Evolutionary conservation across 352 stramenopile species (phyloP).

Genomic region (Blastocystis sp.): DNA sequence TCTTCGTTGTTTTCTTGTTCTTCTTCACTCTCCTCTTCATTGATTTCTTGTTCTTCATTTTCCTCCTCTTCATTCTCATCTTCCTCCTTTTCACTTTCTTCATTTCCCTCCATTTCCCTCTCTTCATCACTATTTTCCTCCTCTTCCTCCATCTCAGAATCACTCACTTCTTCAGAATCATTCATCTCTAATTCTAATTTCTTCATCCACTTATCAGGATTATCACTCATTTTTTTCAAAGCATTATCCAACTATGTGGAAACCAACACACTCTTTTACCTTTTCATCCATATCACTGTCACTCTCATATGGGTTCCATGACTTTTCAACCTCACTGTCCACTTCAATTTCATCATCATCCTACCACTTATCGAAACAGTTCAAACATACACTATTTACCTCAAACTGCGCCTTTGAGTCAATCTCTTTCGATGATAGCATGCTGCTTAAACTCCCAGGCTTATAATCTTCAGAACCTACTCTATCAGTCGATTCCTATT

Average conservation of each 20-base stretch:
- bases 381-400: neutral
- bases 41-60: neutral
- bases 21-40: neutral
- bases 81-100: slow-evolving; percentile 30
- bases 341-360: slow-evolving; percentile 55
- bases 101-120: slow-evolving; percentile 9
- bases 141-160: neutral
- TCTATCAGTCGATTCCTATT: neutral
- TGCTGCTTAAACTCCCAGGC: slow-evolving; percentile 7
- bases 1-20: neutral
- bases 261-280: neutral
- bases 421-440: slow-evolving; percentile 6
- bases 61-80: slow-evolving; percentile 3
- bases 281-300: slow-evolving; percentile 42
- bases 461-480: slow-evolving; percentile 1
- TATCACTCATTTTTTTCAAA: slow-evolving; percentile 27
- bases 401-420: slow-evolving; percentile 47
- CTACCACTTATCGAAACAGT: neutral
- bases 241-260: neutral
- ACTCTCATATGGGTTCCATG: slow-evolving; percentile 23
- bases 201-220: slow-evolving; percentile 60
- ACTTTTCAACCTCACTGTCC: slow-evolving; percentile 28
- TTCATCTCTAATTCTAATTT: slow-evolving; percentile 26
- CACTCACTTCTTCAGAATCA: neutral
- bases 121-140: slow-evolving; percentile 12